These are phyloP conservation scores for Diaporthe sp. DNA, from an alignment of 2,329 filamentous ascomycete genomes.

Conservation along the genomic window DNA sequence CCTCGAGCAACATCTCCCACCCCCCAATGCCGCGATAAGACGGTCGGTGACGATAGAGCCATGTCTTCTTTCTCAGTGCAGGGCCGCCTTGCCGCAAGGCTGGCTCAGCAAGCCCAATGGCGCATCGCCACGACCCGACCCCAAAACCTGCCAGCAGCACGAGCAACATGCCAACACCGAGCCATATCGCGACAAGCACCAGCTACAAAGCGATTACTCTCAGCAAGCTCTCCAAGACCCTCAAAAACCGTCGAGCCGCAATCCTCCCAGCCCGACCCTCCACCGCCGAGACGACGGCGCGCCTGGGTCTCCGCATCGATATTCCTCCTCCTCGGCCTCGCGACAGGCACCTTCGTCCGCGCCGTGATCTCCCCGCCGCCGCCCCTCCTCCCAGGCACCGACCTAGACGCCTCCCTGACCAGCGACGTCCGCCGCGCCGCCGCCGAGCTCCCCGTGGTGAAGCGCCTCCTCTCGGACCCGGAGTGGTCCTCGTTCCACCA, in stretches of 20 bases:
- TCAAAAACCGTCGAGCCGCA: neutral
- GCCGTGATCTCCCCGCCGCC: conserved; percentile 58
- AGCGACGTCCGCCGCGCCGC: conserved; percentile 56
- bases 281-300: conserved; percentile 41
- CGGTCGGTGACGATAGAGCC: neutral
- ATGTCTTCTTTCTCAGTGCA: neutral
- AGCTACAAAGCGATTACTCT: neutral
- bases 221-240: neutral
- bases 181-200: neutral
- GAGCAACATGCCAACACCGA: neutral
- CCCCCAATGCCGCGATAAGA: neutral
- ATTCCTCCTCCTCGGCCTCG: conserved; percentile 57
- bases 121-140: conserved; percentile 4
- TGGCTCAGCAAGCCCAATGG: conserved; percentile 22
- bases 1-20: neutral
- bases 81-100: neutral
- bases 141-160: neutral
- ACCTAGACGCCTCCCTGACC: conserved; percentile 56
- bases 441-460: conserved; percentile 61
- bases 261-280: neutral
- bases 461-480: conserved; percentile 58
- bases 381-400: conserved; percentile 53
- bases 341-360: conserved; percentile 53
- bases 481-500: conserved; percentile 38
- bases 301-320: conserved; percentile 47